phyloP scores from a whole-genome alignment of 441 rosid species.

The Gossypium schwendimanii region DNA sequence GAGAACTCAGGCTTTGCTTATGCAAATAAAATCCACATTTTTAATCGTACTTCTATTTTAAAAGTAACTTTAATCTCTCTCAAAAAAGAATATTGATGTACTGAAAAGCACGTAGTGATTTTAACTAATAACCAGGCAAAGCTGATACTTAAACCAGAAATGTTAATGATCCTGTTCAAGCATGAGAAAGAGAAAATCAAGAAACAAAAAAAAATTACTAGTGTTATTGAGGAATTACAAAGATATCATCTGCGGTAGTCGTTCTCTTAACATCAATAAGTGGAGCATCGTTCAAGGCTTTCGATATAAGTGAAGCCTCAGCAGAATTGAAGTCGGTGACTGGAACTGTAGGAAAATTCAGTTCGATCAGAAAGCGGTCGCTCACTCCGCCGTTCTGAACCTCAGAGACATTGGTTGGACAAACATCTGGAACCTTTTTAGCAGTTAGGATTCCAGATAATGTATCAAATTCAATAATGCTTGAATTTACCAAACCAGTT shows the following conservation, averaged over 20 bases:
- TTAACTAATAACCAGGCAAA: background rate
- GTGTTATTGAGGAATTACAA: slow-evolving; percentile 31
- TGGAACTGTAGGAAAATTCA: slow-evolving; percentile 46
- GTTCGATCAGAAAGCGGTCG: slow-evolving; percentile 35
- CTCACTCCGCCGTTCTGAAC: slow-evolving; percentile 25
- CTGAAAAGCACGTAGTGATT: too few species aligned
- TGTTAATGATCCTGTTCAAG: background rate
- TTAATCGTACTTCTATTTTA: background rate
- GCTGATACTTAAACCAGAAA: background rate
- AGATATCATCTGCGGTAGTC: slow-evolving; percentile 22
- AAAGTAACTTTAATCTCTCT: background rate
- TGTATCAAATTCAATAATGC: slow-evolving; percentile 59
- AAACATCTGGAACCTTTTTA: slow-evolving; percentile 28
- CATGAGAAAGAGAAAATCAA: background rate
- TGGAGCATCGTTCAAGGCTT: slow-evolving; percentile 48
- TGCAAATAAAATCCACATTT: background rate
- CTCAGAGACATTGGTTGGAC: slow-evolving; percentile 1
- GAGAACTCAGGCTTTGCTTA: background rate
- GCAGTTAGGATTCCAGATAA: slow-evolving; percentile 63
- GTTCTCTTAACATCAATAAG: slow-evolving; percentile 50
- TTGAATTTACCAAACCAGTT: slow-evolving; percentile 40
- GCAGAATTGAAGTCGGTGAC: slow-evolving; percentile 27
- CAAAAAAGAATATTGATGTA: background rate
- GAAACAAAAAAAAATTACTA: background rate
- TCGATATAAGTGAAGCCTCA: slow-evolving; percentile 28